Evolutionary conservation across 495 filamentous ascomycete species (phyloP), one percentile per base, ranked within the genome.

Genomic region (Evernia prunastri): DNA sequence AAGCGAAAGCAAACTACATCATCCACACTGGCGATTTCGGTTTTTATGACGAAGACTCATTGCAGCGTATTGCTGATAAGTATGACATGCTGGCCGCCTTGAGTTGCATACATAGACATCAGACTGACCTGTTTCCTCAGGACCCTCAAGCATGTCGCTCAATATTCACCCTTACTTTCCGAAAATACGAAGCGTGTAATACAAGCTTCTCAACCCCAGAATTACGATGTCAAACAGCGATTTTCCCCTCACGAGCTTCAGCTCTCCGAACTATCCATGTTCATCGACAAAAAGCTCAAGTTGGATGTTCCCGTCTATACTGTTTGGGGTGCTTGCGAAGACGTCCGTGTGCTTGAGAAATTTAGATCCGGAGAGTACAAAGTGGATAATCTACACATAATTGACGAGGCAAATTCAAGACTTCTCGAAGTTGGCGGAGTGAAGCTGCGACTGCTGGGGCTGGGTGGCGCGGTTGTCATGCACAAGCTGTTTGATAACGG

Each of bases 401-500:
- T 99, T 66, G 95, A 99, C 71, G 95, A 99, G 79, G 91, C 93
- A 47, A 92, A 90, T 74, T 97, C 95, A 17, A 87, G 94, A 75
- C 78, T 97, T 61, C 79, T 99, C 61, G 95, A 99, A 74, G 82
- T 96, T 56, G 94, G 93, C 66, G 94, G 95, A 63, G 89, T 99
- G 25, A 97, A 96, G 84, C 86, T 99, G 58, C 90, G 95, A 69
- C 81, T 99, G 62, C 83, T 99, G 27, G 95, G 95, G 60, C 76
- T 99, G 58, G 95, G 95, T 60, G 94, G 95, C 68, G 95, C 95
- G 0, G 93, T 99, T 0, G 95, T 99, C 33, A 99, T 99, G 95
- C 95, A 99, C 80, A 99, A 99, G 81, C 85, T 99, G 12, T 99
- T 99, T 72, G 95, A 99, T 73, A 99, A 97, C 69, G 95, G 95